phyloP scores from a whole-genome alignment of 257 asterid species.

The Ilex aquifolium region DNA sequence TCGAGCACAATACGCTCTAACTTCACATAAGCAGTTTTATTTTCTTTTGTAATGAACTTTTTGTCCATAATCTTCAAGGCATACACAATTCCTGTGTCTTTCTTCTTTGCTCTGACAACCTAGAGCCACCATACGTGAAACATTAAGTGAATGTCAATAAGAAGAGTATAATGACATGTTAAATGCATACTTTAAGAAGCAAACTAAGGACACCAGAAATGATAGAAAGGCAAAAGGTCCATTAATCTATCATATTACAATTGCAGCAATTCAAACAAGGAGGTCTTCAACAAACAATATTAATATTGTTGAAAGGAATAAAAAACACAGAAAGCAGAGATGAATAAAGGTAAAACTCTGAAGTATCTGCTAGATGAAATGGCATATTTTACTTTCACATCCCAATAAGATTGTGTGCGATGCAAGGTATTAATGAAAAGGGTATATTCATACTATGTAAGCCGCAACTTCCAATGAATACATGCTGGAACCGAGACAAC shows the following conservation, averaged over 20 bases:
- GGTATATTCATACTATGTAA: no score
- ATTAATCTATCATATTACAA: not conserved
- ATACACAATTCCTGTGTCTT: constrained; percentile 74
- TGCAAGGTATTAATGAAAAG: no score
- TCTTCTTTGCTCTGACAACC: constrained; percentile 98
- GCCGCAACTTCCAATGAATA: no score
- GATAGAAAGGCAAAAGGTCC: not conserved
- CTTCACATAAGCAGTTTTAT: constrained; percentile 94
- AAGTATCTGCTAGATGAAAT: no score
- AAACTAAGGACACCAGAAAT: not conserved
- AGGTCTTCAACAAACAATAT: not conserved
- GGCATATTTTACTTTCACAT: no score
- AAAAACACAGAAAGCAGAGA: no score
- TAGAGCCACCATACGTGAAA: constrained; percentile 20
- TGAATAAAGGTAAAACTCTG: no score
- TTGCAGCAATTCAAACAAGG: not conserved
- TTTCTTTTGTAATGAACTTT: constrained; percentile 94
- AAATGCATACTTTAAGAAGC: not conserved
- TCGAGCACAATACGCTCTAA: constrained; percentile 97
- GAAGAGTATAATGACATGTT: not conserved
- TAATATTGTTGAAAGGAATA: not conserved
- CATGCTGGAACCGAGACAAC: no score
- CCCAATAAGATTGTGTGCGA: no score
- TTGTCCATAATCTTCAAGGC: constrained; percentile 99
- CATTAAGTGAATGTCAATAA: not conserved